These are phyloP conservation scores for Linum tenue DNA, from an alignment of 345 rosid genomes.

Conservation along the genomic window DNA sequence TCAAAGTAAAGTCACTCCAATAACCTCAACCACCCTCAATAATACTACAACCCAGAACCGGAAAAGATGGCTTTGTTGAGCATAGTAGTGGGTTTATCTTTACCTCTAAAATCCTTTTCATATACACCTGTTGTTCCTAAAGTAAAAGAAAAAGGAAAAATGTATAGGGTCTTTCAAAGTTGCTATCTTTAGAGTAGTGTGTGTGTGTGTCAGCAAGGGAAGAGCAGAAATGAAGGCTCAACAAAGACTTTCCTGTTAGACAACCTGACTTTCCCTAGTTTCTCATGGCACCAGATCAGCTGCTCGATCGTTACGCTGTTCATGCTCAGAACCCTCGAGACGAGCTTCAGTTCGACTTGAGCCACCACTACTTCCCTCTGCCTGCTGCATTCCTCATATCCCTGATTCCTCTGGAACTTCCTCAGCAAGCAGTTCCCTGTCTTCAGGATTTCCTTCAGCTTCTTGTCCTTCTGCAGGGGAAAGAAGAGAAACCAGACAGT, in stretches of 20 bases:
- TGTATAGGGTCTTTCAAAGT: too few species aligned
- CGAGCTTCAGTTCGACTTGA: slow-evolving; percentile 17
- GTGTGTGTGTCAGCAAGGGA: slow-evolving; percentile 12
- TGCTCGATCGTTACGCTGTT: slow-evolving; percentile 14
- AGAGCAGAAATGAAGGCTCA: slow-evolving; percentile 19
- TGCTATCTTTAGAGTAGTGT: too few species aligned
- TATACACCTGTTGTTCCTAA: too few species aligned
- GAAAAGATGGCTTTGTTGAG: too few species aligned
- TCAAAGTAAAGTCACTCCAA: too few species aligned
- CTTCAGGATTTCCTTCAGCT: slow-evolving; percentile 18
- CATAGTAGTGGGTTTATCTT: too few species aligned
- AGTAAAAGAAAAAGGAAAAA: too few species aligned
- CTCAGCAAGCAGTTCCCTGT: slow-evolving; percentile 21
- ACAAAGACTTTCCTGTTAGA: slow-evolving; percentile 12
- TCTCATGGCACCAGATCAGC: slow-evolving; percentile 25
- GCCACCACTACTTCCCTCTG: slow-evolving; percentile 10
- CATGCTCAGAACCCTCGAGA: slow-evolving; percentile 18
- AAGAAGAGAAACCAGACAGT: not conserved
- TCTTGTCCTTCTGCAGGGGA: slow-evolving; percentile 15
- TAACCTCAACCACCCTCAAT: too few species aligned
- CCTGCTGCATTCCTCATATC: not conserved
- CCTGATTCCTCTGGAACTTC: slow-evolving; percentile 13
- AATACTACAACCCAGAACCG: too few species aligned
- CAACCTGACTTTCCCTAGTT: slow-evolving; percentile 14
- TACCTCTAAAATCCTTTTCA: too few species aligned